Conservation (phyloP, 495 filamentous ascomycete species). For the Hypoxylon perforatum region DNA sequence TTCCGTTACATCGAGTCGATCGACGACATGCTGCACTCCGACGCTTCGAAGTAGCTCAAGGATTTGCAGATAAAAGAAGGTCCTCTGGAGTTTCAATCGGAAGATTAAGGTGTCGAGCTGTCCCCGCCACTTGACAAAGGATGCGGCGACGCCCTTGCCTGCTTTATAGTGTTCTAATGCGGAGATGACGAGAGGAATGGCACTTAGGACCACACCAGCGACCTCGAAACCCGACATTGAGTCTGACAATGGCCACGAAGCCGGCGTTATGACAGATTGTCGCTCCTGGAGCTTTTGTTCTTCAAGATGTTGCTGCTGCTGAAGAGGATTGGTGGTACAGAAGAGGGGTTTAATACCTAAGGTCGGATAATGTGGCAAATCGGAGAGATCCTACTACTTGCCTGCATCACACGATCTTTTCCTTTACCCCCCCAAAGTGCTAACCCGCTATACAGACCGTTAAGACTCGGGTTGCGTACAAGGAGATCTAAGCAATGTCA, state of each 20-base stretch:
- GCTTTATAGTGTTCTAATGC: slow-evolving; percentile 48
- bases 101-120: slow-evolving; percentile 26
- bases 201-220: slow-evolving; percentile 49
- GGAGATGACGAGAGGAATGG: slow-evolving; percentile 49
- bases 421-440: too few relatives aligned
- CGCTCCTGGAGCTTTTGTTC: not conserved
- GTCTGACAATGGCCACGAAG: not conserved
- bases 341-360: not conserved
- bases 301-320: not conserved
- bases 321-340: not conserved
- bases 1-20: too few relatives aligned
- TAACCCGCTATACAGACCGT: not conserved
- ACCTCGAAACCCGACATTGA: slow-evolving; percentile 48
- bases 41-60: too few relatives aligned
- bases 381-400: not conserved
- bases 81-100: slow-evolving; percentile 18
- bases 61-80: slow-evolving; percentile 4
- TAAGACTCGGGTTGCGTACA: not conserved
- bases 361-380: not conserved
- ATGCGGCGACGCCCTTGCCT: slow-evolving; percentile 22
- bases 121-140: slow-evolving; percentile 26
- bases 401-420: too few relatives aligned
- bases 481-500: too few relatives aligned
- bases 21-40: too few relatives aligned
- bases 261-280: not conserved